Percentiles rank a stretch among this genome's conserved stretches.
These are phyloP conservation scores for Magnusiomyces magnusii DNA, from an alignment of 1,139 yeast genomes.

Conservation along the genomic window DNA sequence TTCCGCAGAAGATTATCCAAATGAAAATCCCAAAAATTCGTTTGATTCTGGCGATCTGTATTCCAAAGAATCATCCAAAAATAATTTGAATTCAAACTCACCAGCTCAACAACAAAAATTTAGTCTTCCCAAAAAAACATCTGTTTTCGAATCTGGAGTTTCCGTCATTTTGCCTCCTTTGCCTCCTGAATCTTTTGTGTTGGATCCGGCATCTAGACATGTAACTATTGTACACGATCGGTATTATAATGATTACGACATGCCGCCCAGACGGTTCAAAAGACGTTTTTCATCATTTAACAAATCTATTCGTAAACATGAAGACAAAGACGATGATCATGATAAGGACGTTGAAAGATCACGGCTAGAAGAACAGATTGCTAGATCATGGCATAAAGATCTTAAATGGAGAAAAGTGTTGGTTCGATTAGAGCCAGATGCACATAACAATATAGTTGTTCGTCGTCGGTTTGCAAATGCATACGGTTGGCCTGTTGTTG, in stretches of 20 bases:
- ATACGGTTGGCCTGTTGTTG: slow-evolving; percentile 92
- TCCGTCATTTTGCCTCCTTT: slow-evolving; percentile 78
- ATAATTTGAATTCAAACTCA: not conserved
- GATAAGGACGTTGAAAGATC: slow-evolving; percentile 34
- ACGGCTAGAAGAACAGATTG: slow-evolving; percentile 70
- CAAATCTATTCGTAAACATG: not conserved
- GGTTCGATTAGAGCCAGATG: slow-evolving; percentile 82
- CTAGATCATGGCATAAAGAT: slow-evolving; percentile 77
- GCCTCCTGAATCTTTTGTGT: slow-evolving; percentile 63
- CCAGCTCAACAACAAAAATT: not conserved
- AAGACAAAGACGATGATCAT: slow-evolving; percentile 3
- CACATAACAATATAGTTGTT: slow-evolving; percentile 90
- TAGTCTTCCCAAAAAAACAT: slow-evolving; percentile 54
- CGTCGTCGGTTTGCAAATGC: slow-evolving; percentile 88
- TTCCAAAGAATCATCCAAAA: not conserved
- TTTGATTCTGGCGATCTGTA: not conserved
- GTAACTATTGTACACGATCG: slow-evolving; percentile 71
- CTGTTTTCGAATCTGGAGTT: slow-evolving; percentile 77
- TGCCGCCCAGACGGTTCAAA: slow-evolving; percentile 43
- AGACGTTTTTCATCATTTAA: not conserved
- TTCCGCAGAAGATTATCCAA: slow-evolving; percentile 15
- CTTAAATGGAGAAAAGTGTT: slow-evolving; percentile 91
- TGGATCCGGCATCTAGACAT: slow-evolving; percentile 53
- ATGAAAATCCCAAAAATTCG: not conserved
- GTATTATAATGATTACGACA: slow-evolving; percentile 54